phyloP scores from a whole-genome alignment of 805 yeast genomes.

The Ogataea degrootiae region DNA sequence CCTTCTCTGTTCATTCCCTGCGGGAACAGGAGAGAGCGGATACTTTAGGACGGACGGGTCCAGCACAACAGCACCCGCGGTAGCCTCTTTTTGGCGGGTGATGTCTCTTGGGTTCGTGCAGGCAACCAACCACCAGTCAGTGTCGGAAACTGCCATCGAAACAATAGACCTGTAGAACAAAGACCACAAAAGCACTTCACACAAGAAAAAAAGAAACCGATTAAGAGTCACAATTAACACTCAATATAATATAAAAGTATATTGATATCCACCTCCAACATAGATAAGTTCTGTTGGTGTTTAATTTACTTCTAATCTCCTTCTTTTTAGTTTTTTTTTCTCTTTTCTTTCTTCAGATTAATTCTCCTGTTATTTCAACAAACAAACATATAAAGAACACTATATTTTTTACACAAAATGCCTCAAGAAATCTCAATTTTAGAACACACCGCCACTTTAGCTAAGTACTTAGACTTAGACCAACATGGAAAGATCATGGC shows the following conservation, averaged over 20 bases:
- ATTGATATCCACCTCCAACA: constrained; percentile 8
- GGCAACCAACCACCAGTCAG: no score
- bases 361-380: background rate
- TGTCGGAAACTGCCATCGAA: no score
- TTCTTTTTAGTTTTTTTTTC: background rate
- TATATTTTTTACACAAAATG: constrained; percentile 8
- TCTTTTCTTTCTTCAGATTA: constrained; percentile 1
- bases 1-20: background rate
- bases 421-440: constrained; percentile 31
- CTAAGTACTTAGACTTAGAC: constrained; percentile 77
- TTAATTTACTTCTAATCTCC: background rate
- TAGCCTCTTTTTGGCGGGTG: background rate
- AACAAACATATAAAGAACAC: constrained; percentile 1
- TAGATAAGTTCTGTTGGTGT: background rate
- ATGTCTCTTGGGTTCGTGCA: background rate
- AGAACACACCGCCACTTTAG: constrained; percentile 73
- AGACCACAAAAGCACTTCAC: background rate
- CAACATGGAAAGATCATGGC: constrained; percentile 88
- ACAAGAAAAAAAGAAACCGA: background rate
- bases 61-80: background rate
- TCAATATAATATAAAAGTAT: constrained; percentile 10
- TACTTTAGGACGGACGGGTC: background rate
- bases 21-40: background rate
- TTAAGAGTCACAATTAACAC: background rate
- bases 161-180: background rate